Percentiles rank a stretch among this genome's conserved stretches.
These are phyloP conservation scores for Priceomyces fermenticarens DNA, from an alignment of 805 yeast genomes.

Conservation along the genomic window DNA sequence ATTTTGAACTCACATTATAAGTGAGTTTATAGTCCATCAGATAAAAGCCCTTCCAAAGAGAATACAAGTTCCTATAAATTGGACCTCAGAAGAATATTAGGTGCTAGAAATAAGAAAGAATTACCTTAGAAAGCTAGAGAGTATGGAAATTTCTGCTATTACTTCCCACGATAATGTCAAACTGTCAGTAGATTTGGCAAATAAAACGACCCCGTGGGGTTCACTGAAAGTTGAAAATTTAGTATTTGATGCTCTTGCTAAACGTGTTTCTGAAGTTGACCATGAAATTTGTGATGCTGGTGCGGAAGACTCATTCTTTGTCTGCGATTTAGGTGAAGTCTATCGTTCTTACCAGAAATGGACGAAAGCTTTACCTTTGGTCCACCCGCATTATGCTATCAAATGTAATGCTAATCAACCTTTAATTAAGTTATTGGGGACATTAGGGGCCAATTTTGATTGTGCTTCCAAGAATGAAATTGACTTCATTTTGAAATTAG, in stretches of 20 bases:
- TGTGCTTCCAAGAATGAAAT: conserved; percentile 92
- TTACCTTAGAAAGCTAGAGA: no score
- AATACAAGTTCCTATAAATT: neutral
- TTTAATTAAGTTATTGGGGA: conserved; percentile 55
- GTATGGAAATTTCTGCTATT: no score
- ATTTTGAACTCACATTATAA: conserved; percentile 27
- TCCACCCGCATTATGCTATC: conserved; percentile 90
- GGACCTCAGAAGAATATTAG: neutral
- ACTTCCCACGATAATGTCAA: no score
- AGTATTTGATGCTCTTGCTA: conserved; percentile 38
- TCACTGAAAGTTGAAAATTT: conserved; percentile 5
- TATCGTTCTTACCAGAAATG: conserved; percentile 61
- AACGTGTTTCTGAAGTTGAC: conserved; percentile 45
- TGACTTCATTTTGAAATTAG: conserved; percentile 57
- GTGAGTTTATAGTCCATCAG: conserved; percentile 23
- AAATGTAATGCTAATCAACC: conserved; percentile 80
- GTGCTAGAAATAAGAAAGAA: neutral
- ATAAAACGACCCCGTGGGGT: no score
- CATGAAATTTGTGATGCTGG: conserved; percentile 64
- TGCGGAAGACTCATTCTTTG: conserved; percentile 82
- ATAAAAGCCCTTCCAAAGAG: conserved; percentile 4
- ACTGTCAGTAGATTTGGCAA: no score
- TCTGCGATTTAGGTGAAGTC: conserved; percentile 79
- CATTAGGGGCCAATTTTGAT: conserved; percentile 76
- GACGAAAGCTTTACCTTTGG: conserved; percentile 62